Evolutionary conservation across 139 green algal genomes (phyloP).

Genomic region (Nannochloris sp.): DNA sequence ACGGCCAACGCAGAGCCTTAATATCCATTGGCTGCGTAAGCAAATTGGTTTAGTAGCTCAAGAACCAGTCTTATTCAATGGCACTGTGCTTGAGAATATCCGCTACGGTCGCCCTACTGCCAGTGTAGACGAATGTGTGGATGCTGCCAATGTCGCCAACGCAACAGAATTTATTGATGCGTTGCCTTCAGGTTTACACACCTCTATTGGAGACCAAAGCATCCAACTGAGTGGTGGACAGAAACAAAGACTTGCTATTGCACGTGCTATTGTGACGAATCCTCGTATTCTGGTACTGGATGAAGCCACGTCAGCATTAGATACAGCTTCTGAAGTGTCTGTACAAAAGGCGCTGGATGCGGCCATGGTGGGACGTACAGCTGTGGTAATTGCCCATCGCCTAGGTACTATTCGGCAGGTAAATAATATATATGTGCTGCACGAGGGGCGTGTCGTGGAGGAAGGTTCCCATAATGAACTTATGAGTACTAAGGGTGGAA

Average conservation of each 20-base stretch:
- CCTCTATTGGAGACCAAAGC: conserved; percentile 38
- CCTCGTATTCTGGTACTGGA: conserved; percentile 79
- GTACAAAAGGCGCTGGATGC: conserved; percentile 43
- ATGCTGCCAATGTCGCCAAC: conserved; percentile 39
- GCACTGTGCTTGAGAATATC: too few relatives aligned
- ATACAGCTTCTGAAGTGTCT: conserved; percentile 56
- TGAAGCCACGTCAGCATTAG: conserved; percentile 88
- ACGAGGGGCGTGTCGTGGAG: conserved; percentile 77
- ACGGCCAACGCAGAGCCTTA: conserved; percentile 46
- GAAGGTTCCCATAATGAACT: conserved; percentile 70
- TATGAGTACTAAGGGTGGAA: conserved; percentile 38
- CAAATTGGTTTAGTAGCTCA: conserved; percentile 73
- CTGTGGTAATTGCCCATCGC: conserved; percentile 91
- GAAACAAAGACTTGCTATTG: conserved; percentile 70
- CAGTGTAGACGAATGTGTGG: too few relatives aligned
- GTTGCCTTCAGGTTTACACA: conserved; percentile 57
- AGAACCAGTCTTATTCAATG: too few relatives aligned
- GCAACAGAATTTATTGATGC: conserved; percentile 68
- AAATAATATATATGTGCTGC: conserved; percentile 84
- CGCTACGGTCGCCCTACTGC: too few relatives aligned
- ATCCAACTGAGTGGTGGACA: conserved; percentile 48
- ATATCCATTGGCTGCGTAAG: conserved; percentile 57
- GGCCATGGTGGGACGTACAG: conserved; percentile 65
- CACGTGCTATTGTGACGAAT: conserved; percentile 68
- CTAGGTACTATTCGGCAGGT: conserved; percentile 85